Evolutionary conservation across 257 asterid species (phyloP).

Genomic region (Oldenlandia corymbosa): DNA sequence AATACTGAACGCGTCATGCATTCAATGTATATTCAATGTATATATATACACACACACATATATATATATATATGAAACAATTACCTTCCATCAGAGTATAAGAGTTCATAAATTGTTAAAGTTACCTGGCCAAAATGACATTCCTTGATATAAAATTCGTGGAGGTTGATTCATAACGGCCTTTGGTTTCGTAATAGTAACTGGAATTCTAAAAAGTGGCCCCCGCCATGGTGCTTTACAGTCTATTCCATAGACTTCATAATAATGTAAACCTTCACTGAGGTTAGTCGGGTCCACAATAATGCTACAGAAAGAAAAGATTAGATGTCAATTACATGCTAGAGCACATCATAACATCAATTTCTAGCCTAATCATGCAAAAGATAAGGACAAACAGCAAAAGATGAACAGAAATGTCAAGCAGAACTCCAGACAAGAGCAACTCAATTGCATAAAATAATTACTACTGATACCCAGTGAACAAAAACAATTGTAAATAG

Average conservation of each 20-base stretch:
- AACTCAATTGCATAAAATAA: neutral
- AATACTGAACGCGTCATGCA: too few species aligned
- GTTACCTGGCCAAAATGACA: constrained; percentile 82
- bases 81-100: neutral
- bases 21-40: too few species aligned
- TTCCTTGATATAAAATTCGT: constrained; percentile 47
- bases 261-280: constrained; percentile 80
- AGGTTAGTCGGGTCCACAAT: constrained; percentile 88
- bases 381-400: neutral
- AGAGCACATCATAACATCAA: constrained; percentile 3
- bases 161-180: constrained; percentile 65
- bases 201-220: constrained; percentile 89
- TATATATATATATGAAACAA: neutral
- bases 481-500: constrained; percentile 3
- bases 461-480: neutral
- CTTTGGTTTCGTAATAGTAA: constrained; percentile 84
- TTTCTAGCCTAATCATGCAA: neutral
- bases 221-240: constrained; percentile 96
- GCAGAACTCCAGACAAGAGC: neutral
- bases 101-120: constrained; percentile 9
- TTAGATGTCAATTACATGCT: constrained; percentile 17
- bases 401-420: neutral
- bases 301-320: constrained; percentile 47
- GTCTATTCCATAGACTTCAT: constrained; percentile 84
- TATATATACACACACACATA: too few species aligned